Conservation (phyloP, 148 eudicot genomes). For the Diospyros lotus region DNA sequence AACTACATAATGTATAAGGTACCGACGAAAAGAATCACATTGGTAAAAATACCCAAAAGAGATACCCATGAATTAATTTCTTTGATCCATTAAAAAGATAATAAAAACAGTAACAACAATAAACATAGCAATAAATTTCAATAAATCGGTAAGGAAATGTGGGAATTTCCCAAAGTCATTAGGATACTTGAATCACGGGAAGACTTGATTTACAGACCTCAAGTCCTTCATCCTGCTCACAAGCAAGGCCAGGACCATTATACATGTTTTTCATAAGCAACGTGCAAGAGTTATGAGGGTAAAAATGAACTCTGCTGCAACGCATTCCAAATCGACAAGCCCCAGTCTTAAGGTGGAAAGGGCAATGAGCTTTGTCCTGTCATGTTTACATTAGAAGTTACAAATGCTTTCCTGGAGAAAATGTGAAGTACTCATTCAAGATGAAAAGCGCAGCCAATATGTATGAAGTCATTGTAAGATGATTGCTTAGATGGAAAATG, state of each 20-base stretch:
- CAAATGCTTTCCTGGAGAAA: not conserved
- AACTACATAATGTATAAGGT: not conserved
- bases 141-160: not conserved
- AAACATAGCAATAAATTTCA: not conserved
- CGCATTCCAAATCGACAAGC: constrained; percentile 89
- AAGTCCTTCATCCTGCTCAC: constrained; percentile 99
- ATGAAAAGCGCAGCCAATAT: not conserved
- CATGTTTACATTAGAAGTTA: constrained; percentile 18
- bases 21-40: not conserved
- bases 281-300: constrained; percentile 89
- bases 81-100: not conserved
- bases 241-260: constrained; percentile 86
- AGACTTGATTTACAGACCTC: constrained; percentile 98
- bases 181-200: constrained; percentile 87
- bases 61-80: not conserved
- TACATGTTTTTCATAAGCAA: constrained; percentile 91
- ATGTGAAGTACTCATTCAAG: not conserved
- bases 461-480: not conserved
- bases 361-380: constrained; percentile 99
- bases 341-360: constrained; percentile 95
- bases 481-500: not conserved
- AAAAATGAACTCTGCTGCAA: constrained; percentile 91
- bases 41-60: not conserved
- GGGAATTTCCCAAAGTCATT: constrained; percentile 17
- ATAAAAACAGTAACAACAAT: not conserved